These are phyloP conservation scores for Bullera alba DNA, from an alignment of 768 basidiomycete species.

Conservation along the genomic window DNA sequence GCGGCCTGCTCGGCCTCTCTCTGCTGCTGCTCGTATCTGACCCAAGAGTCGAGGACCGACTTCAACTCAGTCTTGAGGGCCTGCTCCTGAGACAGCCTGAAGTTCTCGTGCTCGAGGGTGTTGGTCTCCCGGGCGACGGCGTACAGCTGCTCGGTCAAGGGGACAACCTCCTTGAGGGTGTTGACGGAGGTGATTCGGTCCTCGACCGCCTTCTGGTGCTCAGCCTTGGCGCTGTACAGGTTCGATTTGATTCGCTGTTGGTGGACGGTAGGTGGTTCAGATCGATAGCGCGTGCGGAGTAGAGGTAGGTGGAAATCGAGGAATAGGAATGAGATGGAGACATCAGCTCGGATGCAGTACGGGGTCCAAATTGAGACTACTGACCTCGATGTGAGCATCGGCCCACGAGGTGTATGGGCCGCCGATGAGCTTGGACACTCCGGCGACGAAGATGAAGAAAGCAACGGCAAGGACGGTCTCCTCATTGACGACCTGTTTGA, in stretches of 20 bases:
- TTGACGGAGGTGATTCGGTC: constrained; percentile 84
- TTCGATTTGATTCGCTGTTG: constrained; percentile 63
- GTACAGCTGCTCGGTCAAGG: constrained; percentile 83
- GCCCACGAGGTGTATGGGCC: constrained; percentile 93
- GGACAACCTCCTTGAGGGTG: constrained; percentile 92
- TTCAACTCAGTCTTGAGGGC: constrained; percentile 83
- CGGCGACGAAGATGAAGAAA: constrained; percentile 71
- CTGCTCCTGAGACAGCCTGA: constrained; percentile 82
- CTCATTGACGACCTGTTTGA: constrained; percentile 67
- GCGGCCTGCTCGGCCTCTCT: constrained; percentile 95
- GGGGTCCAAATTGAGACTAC: constrained; percentile 6
- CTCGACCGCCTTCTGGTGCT: constrained; percentile 89
- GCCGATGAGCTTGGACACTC: constrained; percentile 60
- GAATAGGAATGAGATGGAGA: background rate
- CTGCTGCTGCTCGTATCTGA: constrained; percentile 90
- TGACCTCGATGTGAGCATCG: constrained; percentile 65
- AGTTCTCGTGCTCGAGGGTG: constrained; percentile 76
- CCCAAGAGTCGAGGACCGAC: constrained; percentile 93
- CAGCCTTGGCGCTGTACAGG: constrained; percentile 70
- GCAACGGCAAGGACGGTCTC: constrained; percentile 84
- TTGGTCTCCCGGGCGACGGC: constrained; percentile 94
- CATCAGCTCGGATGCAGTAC: background rate
- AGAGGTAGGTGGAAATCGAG: background rate
- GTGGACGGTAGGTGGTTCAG: background rate
- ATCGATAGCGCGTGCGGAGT: background rate